These are phyloP conservation scores for Thelonectria discophora DNA, from an alignment of 2,329 filamentous ascomycete genomes.

Conservation along the genomic window DNA sequence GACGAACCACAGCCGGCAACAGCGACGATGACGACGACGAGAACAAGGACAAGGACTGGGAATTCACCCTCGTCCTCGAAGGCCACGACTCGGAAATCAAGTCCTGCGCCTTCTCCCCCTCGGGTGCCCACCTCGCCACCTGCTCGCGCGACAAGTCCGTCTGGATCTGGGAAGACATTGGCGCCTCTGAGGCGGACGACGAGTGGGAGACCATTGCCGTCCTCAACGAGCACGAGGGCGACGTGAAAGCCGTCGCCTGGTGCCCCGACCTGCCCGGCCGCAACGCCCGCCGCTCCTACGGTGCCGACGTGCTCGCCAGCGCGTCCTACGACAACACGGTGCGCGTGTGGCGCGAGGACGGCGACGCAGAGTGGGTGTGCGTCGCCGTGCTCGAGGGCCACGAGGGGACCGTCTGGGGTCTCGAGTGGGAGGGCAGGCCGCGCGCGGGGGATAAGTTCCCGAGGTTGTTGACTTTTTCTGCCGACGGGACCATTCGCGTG, in stretches of 20 bases:
- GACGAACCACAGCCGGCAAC: slow-evolving; percentile 29
- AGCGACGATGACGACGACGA: slow-evolving; percentile 54
- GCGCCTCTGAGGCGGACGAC: slow-evolving; percentile 77
- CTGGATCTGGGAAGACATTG: slow-evolving; percentile 98
- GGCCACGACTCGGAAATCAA: slow-evolving; percentile 97
- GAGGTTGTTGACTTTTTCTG: slow-evolving; percentile 82
- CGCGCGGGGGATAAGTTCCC: slow-evolving; percentile 56
- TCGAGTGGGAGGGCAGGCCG: slow-evolving; percentile 72
- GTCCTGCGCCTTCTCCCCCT: slow-evolving; percentile 76
- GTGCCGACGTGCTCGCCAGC: slow-evolving; percentile 80
- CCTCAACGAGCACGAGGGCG: slow-evolving; percentile 90
- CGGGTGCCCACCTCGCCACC: slow-evolving; percentile 83
- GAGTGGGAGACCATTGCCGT: slow-evolving; percentile 98
- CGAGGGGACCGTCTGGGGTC: slow-evolving; percentile 85
- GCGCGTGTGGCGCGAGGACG: slow-evolving; percentile 87
- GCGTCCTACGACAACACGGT: slow-evolving; percentile 96
- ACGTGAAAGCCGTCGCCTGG: slow-evolving; percentile 95
- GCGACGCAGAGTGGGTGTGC: slow-evolving; percentile 90
- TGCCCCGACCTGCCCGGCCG: slow-evolving; percentile 73
- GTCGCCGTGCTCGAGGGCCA: slow-evolving; percentile 85
- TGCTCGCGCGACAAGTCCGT: slow-evolving; percentile 93
- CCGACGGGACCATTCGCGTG: slow-evolving; percentile 80
- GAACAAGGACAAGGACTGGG: slow-evolving; percentile 86
- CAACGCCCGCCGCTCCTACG: slow-evolving; percentile 57
- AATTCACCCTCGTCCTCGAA: slow-evolving; percentile 90